Percentiles rank a stretch among this genome's conserved stretches.
phyloP scores from a whole-genome alignment of 176 grass and related monocot genomes.

The Musa troglodytarum region DNA sequence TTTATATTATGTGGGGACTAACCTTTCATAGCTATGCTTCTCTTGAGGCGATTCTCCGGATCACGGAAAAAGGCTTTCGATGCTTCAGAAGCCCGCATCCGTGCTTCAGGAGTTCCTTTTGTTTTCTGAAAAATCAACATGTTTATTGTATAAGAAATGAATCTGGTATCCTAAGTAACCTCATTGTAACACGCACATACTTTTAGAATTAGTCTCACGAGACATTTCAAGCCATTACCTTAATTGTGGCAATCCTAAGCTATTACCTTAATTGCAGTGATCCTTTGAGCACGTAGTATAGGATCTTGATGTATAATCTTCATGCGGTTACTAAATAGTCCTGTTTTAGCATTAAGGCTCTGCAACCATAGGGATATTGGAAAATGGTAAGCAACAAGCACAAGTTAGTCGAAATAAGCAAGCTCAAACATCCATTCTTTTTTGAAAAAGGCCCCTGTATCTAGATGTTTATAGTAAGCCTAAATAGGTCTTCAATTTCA shows the following conservation, averaged over 20 bases:
- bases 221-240: conserved; percentile 31
- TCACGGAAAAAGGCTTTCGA: conserved; percentile 61
- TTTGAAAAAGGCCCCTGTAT: too few species aligned
- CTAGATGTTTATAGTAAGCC: too few species aligned
- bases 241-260: conserved; percentile 70
- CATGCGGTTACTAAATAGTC: conserved; percentile 87
- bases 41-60: conserved; percentile 74
- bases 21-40: conserved; percentile 95
- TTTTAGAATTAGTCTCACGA: neutral
- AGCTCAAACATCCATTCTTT: neutral
- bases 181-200: neutral
- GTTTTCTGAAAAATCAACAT: conserved; percentile 46
- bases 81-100: conserved; percentile 60
- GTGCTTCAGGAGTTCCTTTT: conserved; percentile 70
- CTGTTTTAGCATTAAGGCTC: conserved; percentile 99
- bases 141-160: neutral
- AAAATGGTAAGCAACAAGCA: conserved; percentile 29
- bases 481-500: too few species aligned
- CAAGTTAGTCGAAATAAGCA: neutral
- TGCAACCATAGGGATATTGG: conserved; percentile 58
- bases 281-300: conserved; percentile 72
- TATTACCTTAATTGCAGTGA: conserved; percentile 81
- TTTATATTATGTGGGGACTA: neutral
- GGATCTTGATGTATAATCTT: conserved; percentile 79
- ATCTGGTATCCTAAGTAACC: neutral